Base-by-base conservation (phyloP, 345 rosid species). In the Corymbia maculata region DNA sequence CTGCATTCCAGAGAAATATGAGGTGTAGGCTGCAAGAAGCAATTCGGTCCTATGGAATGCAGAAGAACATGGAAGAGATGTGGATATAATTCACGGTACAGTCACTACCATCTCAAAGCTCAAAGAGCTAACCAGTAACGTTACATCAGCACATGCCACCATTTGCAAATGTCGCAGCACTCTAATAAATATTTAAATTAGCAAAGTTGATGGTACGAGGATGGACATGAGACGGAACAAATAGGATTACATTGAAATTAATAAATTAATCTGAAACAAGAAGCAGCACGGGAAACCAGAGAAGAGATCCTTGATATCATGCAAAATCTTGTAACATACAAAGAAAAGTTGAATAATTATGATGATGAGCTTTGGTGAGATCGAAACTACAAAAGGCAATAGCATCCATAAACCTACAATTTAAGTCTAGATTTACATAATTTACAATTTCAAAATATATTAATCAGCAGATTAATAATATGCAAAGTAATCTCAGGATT, bases 1-100 rank as follows among this genome's bases (percentile, higher is more conserved):
- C 95, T 94, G 93, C 47, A 86, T 53, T 86, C 45, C 49, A 75
- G 49, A 75, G 26, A 75, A 75, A 75, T 75, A 75, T 75, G 84
- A 42, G 49, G 49, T 4, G 12, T 42, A 42, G 47, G 57, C 66
- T 51, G 61, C 44, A 85, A 30, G 14, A 50, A 51, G 61, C 45
- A 85, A 85, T 32, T 85, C 22, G 44, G 4, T 42, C 84, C 45
- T 21, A 75, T 75, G 84, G 84, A 75, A 42, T 42, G 84, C 84
- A 75, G 49, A 75, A 16, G 84, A 13, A 12, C 84, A 19, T 19
- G 49, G 49, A 75, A 75, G 84, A 19, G 49, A 75, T 75, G 84
- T 13, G 5, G 49, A 75, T 75, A 75, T 75, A 42, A 75, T 49
- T 75, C 45, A 26, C 42, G 49, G 11, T 70, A 75, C 13, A 19